Base-by-base conservation (phyloP, 2,329 filamentous ascomycete species). In the Fusarium tricinctum region DNA sequence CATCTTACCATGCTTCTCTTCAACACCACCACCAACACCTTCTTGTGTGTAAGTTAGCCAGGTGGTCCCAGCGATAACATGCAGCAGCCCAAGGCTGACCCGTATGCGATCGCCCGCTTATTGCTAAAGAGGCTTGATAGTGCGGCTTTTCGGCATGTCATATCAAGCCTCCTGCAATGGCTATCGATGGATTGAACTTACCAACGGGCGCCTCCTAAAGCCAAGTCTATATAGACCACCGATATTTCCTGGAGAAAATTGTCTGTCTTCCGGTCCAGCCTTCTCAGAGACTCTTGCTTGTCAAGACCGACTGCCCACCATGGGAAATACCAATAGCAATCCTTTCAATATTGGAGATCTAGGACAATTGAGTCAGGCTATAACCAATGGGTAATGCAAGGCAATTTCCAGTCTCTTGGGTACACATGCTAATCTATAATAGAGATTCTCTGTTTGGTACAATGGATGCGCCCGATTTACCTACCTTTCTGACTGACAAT, bases 401-500 rank as follows among this genome's bases (percentile, higher is more conserved):
- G 12, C 23, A 14, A 9, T 39, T 22, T 13, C 8, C 4, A 28
- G 17, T 33, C 23, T 13, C 44, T n/a, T 32, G 28, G 20, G 9
- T 17, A 26, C 17, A 44, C 35, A 14, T 38, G 44, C 63, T 73
- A 20, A 73, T 39, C 5, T 35, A 33, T 26, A 38, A 40, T 43
- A 76, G 83, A 1, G 75, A 78, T 28, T 85, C 82, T 6, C 35
- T 78, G 2, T 70, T 80, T 10, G 83, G 83, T 15, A 84, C 82
- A 0, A 49, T 80, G 2, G 38, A 76, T 20, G 79, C 80, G 2
- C 78, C 78, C 3, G 35, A 76, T 8, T 72, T 84, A 20, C 80
- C 83, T 5, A 50, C 72, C 1, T 87, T 84, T 63, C 75, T 87
- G 17, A 79, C 73, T 7, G 80, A 84, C 73, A 86, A 86, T 64